A percentile compares a stretch with the other conserved stretches of the same genome.
phyloP scores from a whole-genome alignment of 192 early-diverging fungal species.

The Gorgonomyces haynaldii region DNA sequence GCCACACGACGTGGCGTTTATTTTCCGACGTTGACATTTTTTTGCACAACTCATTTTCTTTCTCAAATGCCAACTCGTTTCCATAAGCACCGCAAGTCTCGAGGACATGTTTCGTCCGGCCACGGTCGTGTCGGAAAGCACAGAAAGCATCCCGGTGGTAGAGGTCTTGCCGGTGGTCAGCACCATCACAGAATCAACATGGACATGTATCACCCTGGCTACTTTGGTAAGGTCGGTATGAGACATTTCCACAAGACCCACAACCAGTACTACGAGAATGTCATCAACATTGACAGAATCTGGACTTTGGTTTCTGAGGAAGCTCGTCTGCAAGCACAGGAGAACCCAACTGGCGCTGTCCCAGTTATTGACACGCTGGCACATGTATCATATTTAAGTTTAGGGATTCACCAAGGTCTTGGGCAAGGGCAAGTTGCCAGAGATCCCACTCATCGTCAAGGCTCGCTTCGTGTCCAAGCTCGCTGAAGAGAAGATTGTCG shows the following conservation, averaged over 20 bases:
- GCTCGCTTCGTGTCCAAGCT: conserved; percentile 78
- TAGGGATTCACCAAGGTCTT: conserved; percentile 96
- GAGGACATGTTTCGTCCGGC: conserved; percentile 99
- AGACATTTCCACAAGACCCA: conserved; percentile 95
- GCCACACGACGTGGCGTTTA: too few species aligned
- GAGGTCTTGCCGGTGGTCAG: conserved; percentile 99
- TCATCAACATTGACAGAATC: conserved; percentile 89
- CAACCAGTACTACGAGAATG: conserved; percentile 73
- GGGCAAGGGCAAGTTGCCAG: conserved; percentile 81
- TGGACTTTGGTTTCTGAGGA: conserved; percentile 84
- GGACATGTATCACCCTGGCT: conserved; percentile 99
- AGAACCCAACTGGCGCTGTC: conserved; percentile 70
- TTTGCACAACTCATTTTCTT: too few species aligned
- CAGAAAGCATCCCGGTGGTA: conserved; percentile 99
- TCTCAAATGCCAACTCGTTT: conserved; percentile 81
- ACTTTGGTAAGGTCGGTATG: conserved; percentile 99
- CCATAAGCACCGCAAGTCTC: conserved; percentile 85
- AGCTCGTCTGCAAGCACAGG: conserved; percentile 65
- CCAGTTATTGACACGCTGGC: conserved; percentile 75
- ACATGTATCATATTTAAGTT: too few species aligned
- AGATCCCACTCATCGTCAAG: conserved; percentile 90
- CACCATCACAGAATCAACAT: conserved; percentile 99
- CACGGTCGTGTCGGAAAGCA: conserved; percentile 99
- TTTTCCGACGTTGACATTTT: too few species aligned
- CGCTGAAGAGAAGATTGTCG: conserved; percentile 99